A percentile compares a stretch with the other conserved stretches of the same genome.
Conservation (phyloP, 2,329 filamentous ascomycete species). For the Botryosphaeria dothidea region DNA sequence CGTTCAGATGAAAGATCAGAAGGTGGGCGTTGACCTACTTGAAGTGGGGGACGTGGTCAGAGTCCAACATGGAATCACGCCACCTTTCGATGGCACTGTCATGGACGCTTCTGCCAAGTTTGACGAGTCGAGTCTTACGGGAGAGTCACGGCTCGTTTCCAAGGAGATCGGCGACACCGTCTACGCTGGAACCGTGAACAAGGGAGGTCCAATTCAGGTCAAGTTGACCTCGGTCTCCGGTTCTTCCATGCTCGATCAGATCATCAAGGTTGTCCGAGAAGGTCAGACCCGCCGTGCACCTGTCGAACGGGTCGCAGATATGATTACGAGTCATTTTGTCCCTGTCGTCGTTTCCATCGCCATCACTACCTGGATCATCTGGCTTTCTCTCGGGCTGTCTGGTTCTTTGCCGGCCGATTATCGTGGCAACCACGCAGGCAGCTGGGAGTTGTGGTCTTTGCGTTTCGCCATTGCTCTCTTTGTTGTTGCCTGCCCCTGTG, state of each 20-base stretch:
- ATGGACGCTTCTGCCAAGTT: constrained; percentile 63
- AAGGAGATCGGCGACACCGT: constrained; percentile 66
- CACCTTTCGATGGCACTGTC: constrained; percentile 76
- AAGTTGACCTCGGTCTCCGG: constrained; percentile 66
- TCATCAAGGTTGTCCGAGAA: constrained; percentile 74
- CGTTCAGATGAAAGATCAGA: constrained; percentile 34
- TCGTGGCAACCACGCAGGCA: constrained; percentile 56
- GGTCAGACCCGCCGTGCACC: constrained; percentile 75
- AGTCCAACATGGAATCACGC: constrained; percentile 77
- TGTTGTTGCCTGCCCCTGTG: constrained; percentile 83
- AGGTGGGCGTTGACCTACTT: constrained; percentile 66
- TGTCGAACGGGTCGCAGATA: constrained; percentile 72
- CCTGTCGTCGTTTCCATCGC: constrained; percentile 70
- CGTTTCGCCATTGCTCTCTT: constrained; percentile 87
- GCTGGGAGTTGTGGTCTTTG: constrained; percentile 72
- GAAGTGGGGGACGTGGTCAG: constrained; percentile 59
- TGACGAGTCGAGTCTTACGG: constrained; percentile 88
- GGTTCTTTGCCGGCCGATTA: constrained; percentile 60
- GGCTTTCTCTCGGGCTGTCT: constrained; percentile 65
- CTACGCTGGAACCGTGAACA: constrained; percentile 75
- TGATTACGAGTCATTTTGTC: constrained; percentile 75
- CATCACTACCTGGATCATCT: constrained; percentile 69
- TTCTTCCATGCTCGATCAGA: constrained; percentile 76
- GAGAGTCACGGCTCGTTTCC: constrained; percentile 68
- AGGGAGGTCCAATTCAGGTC: constrained; percentile 62